Evolutionary conservation across 1,284 basidiomycete species (phyloP).

Genomic region (Papiliotrema nemorosa): DNA sequence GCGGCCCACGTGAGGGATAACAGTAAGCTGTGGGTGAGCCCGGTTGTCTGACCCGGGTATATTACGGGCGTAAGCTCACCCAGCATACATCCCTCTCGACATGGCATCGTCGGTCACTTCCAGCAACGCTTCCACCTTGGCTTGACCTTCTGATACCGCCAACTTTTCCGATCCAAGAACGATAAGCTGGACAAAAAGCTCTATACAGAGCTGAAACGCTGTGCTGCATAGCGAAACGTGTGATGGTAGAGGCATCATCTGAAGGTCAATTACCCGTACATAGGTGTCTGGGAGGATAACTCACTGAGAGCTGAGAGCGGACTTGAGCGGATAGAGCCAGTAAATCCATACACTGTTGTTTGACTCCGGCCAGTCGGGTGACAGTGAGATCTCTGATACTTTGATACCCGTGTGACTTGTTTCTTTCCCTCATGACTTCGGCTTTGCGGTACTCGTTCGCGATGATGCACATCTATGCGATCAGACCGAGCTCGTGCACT

Average conservation of each 20-base stretch:
- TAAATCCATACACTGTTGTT: background rate
- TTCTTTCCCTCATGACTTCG: background rate
- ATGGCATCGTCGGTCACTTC: slow-evolving; percentile 15
- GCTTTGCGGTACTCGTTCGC: background rate
- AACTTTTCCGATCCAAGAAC: slow-evolving; percentile 1
- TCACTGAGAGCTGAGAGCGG: background rate
- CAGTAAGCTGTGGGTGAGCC: slow-evolving; percentile 9
- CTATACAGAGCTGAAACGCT: slow-evolving; percentile 10
- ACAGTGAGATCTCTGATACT: background rate
- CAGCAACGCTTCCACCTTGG: slow-evolving; percentile 10
- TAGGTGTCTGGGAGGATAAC: background rate
- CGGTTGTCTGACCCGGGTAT: background rate
- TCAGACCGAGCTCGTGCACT: background rate
- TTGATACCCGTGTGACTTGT: background rate
- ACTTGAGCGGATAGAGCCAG: background rate
- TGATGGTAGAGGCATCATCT: slow-evolving; percentile 3
- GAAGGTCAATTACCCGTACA: background rate
- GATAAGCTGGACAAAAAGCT: slow-evolving; percentile 9
- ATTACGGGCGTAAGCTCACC: slow-evolving; percentile 16
- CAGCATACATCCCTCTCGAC: slow-evolving; percentile 14
- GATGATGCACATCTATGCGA: background rate
- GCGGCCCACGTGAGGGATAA: slow-evolving; percentile 20
- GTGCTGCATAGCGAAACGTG: slow-evolving; percentile 9
- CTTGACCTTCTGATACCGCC: slow-evolving; percentile 4
- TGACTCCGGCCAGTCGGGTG: background rate